Base-by-base conservation (phyloP, 805 yeast species). In the Candida sphagnicola region DNA sequence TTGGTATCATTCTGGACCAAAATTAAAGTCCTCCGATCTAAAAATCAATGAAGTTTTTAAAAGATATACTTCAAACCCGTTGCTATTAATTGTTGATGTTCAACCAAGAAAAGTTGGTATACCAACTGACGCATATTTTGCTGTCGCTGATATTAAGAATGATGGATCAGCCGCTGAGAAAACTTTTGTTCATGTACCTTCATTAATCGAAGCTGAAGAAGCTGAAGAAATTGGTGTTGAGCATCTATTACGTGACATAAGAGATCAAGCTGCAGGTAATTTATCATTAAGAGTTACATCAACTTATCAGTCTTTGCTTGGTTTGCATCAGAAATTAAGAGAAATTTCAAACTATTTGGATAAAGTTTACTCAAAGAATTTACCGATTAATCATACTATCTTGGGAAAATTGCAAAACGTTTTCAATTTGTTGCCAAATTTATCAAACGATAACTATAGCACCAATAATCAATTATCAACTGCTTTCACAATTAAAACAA, bases 171-270 rank as follows among this genome's bases (percentile, higher is more conserved):
- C 90, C 4, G 85, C 95, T 6, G 95, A 88, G 56, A 83, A 84
- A 64, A 89, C 97, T 3, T 93, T 93, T 66, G 78, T 86, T 34
- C 99, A 93, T 62, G 80, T 91, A 21, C 96, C 98, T 8, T 86
- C 96, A 11, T 72, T 78, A 19, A 88, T 95, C 47, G 91, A 86
- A 58, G 99, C 99, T 3, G 99, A 93, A 58, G 99, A 93, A 59
- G 99, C 99, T 8, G 99, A 93, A 65, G 99, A 93, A 64, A 93
- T 93, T 50, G 99, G 99, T 45, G 99, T 93, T 11, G 99, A 93
- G 62, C 99, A 93, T 60, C 66, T 93, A 44, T 66, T 93, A 43
- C 81, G 98, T 56, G 99, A 93, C 56, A 88, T 89, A 17, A 79
- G 97, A 54, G 97, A 91, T 57, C 96, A 90, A 52, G 96, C 98